Evolutionary conservation across 1,284 basidiomycete species (phyloP).

Genomic region (Spongiforma sp.): DNA sequence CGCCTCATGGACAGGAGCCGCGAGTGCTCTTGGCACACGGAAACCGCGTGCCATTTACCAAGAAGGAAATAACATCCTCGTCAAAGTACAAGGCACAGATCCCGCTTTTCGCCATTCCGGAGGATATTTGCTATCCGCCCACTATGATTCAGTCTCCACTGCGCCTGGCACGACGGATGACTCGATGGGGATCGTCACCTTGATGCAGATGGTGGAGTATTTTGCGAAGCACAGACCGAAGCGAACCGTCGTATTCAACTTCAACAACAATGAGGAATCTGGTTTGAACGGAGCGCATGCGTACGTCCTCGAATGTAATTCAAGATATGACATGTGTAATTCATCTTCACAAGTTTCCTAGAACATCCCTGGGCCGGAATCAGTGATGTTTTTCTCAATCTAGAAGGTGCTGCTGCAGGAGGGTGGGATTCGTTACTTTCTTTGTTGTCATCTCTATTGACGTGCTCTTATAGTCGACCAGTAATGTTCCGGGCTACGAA

Average conservation of each 20-base stretch:
- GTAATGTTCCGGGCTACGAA: slow-evolving; percentile 71
- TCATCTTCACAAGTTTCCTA: slow-evolving; percentile 53
- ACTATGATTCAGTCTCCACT: slow-evolving; percentile 81
- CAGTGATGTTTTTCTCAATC: slow-evolving; percentile 71
- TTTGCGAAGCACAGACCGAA: slow-evolving; percentile 57
- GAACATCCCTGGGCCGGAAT: slow-evolving; percentile 75
- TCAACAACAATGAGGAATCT: slow-evolving; percentile 85
- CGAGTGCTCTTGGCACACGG: slow-evolving; percentile 10
- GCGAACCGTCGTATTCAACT: slow-evolving; percentile 74
- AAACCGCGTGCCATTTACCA: slow-evolving; percentile 54
- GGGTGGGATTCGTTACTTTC: slow-evolving; percentile 52
- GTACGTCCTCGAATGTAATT: slow-evolving; percentile 39
- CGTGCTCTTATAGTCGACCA: slow-evolving; percentile 52
- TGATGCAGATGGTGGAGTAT: slow-evolving; percentile 69
- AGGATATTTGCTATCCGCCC: slow-evolving; percentile 77
- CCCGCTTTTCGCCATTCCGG: slow-evolving; percentile 38
- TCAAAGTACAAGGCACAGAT: slow-evolving; percentile 68
- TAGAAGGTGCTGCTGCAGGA: slow-evolving; percentile 81
- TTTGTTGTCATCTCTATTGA: slow-evolving; percentile 12
- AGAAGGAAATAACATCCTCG: slow-evolving; percentile 74
- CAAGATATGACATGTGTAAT: neutral
- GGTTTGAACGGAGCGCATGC: slow-evolving; percentile 71
- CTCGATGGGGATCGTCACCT: slow-evolving; percentile 72
- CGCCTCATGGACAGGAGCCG: slow-evolving; percentile 56
- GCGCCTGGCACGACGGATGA: slow-evolving; percentile 78